These are phyloP conservation scores for Solioccasus polychromus DNA, from an alignment of 768 basidiomycete species.

Conservation along the genomic window DNA sequence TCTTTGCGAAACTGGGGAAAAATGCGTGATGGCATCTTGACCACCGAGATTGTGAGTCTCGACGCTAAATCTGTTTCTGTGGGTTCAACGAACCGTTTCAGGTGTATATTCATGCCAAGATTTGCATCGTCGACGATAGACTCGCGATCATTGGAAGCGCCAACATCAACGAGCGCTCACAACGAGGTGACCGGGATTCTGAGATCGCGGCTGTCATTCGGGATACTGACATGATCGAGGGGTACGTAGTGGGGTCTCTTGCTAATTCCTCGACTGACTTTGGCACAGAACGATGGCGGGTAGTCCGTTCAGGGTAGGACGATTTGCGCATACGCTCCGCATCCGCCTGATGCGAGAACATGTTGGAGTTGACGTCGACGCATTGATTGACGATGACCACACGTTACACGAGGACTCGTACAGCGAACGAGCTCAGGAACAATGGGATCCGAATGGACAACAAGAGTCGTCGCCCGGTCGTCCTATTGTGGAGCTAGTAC, in stretches of 20 bases:
- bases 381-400: conserved; percentile 72
- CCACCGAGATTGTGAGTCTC: conserved; percentile 75
- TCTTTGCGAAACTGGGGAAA: conserved; percentile 93
- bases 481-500: conserved; percentile 44
- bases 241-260: conserved; percentile 45
- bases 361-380: conserved; percentile 91
- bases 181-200: conserved; percentile 94
- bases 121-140: conserved; percentile 90
- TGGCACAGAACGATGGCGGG: conserved; percentile 83
- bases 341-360: conserved; percentile 96
- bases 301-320: conserved; percentile 90
- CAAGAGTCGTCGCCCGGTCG: conserved; percentile 46
- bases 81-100: conserved; percentile 28
- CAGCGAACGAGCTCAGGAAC: conserved; percentile 48
- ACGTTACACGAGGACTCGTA: conserved; percentile 47
- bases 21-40: conserved; percentile 75
- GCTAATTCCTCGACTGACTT: conserved; percentile 1
- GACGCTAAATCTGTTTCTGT: not conserved
- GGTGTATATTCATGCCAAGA: conserved; percentile 80
- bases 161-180: conserved; percentile 96
- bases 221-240: conserved; percentile 96
- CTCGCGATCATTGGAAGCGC: conserved; percentile 93
- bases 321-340: conserved; percentile 93
- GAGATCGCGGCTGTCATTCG: conserved; percentile 90
- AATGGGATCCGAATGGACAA: conserved; percentile 75